Base-by-base conservation (phyloP, 495 filamentous ascomycete genomes). In the Aspergillus asperescens region DNA sequence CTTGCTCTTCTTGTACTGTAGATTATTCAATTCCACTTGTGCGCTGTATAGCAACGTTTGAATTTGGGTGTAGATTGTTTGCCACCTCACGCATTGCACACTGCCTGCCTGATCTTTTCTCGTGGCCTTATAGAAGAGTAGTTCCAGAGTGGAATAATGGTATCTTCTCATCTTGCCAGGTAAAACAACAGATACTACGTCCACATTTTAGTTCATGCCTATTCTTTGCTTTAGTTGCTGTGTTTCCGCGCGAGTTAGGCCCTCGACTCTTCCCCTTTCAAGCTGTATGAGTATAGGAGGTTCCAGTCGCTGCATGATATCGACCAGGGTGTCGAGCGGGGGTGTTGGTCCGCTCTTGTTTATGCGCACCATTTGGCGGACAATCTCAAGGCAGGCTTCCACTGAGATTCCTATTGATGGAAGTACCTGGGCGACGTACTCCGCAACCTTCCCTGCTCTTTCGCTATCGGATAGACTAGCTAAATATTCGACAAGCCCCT, bases 221-320 rank as follows among this genome's bases (percentile, higher is more conserved):
- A 65, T 46, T 23, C 57, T 60, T 18, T 54, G 51, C 35, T 67
- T 70, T 4, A 79, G 41, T 7, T 47, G 40, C 28, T 62, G 46
- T 1, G 66, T 74, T 37, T 78, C 65, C n/a, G 52, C 62, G 1
- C 52, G 56, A 28, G 59, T 73, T 7, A 76, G 37, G 4, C 65
- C 63, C 22, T 61, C 59, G 10, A 77, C 24, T 23, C 63, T 49
- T 6, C 76, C 76, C 7, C 60, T 65, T 51, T 80, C 77, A 1
- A 79, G 56, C 29, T 80, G 74, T 1, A 70, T 40, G 6, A 79
- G 61, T 7, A 76, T 44, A 1, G 77, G 77, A 7, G 55, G 48
- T 12, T 71, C 62, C 20, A 77, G 60, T 6, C 50, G 56, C 1
- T 54, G 55, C 55, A 77, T 70, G 9, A 79, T 55, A 9, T 64